Evolutionary conservation across 2,329 filamentous ascomycete species (phyloP).

Genomic region (Alternaria arbusti): DNA sequence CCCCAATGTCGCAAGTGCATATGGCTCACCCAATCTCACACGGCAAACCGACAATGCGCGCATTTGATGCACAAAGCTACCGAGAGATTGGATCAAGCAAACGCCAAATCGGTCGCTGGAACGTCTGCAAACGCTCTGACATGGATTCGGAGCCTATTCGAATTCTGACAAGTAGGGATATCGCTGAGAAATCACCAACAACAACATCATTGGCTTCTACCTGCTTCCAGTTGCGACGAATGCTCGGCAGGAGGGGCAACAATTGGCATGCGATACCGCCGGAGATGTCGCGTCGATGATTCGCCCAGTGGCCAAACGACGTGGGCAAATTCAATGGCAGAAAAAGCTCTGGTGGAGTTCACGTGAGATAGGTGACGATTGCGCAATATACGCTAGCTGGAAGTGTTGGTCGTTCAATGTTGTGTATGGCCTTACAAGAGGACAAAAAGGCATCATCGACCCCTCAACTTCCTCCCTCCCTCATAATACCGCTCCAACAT

Average conservation of each 20-base stretch:
- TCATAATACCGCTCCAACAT: background rate
- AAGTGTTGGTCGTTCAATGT: constrained; percentile 19
- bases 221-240: constrained; percentile 12
- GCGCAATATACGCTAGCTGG: constrained; percentile 44
- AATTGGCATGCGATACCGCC: constrained; percentile 33
- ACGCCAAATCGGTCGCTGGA: background rate
- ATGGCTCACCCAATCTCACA: background rate
- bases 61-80: background rate
- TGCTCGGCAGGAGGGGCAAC: constrained; percentile 16
- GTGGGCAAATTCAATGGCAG: constrained; percentile 27
- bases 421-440: constrained; percentile 26
- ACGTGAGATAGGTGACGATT: constrained; percentile 35
- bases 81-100: background rate
- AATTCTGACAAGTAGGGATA: background rate
- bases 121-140: background rate
- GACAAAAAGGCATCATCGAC: constrained; percentile 22
- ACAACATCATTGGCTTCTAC: background rate
- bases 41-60: background rate
- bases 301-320: constrained; percentile 19
- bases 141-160: background rate
- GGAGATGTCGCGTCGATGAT: constrained; percentile 19
- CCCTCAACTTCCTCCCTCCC: constrained; percentile 10
- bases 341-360: constrained; percentile 31
- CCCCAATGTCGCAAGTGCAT: background rate
- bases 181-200: background rate